Percentiles rank a stretch among this genome's conserved stretches.
Conservation (phyloP, 257 asterid genomes). For the Galeopsis tetrahit region DNA sequence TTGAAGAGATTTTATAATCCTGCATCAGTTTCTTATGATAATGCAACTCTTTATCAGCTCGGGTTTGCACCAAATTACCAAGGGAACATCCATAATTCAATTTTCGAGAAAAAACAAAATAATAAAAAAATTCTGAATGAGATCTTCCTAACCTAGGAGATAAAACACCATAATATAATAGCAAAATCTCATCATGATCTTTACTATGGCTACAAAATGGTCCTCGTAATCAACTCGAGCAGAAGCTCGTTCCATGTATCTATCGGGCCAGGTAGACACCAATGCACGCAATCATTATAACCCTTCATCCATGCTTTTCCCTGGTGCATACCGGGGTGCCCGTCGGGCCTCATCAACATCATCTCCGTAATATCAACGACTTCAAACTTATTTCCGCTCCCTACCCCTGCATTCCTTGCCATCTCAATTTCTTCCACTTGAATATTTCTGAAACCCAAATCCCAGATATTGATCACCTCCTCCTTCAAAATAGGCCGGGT, state of each 20-base stretch:
- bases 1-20: background rate
- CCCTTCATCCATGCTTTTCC: constrained; percentile 53
- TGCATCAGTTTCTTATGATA: background rate
- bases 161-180: background rate
- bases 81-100: too few relatives aligned
- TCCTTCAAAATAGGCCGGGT: constrained; percentile 39
- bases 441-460: constrained; percentile 40
- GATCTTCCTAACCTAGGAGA: background rate
- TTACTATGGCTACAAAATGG: background rate
- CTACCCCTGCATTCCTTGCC: constrained; percentile 43
- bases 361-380: constrained; percentile 51
- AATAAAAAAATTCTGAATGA: background rate
- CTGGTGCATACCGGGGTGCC: constrained; percentile 54
- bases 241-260: constrained; percentile 64
- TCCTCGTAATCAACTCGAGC: constrained; percentile 43
- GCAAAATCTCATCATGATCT: background rate
- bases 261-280: constrained; percentile 68
- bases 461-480: constrained; percentile 26
- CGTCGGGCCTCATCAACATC: constrained; percentile 55
- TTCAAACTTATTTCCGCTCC: constrained; percentile 43
- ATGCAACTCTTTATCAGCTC: too few relatives aligned
- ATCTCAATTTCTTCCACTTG: constrained; percentile 51
- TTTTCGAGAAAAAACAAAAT: too few relatives aligned
- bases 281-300: constrained; percentile 55
- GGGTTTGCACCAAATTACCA: too few relatives aligned